A percentile compares a stretch with the other conserved stretches of the same genome.
These are phyloP conservation scores for Botryotinia narcissicola DNA, from an alignment of 2,329 filamentous ascomycete species.

Conservation along the genomic window DNA sequence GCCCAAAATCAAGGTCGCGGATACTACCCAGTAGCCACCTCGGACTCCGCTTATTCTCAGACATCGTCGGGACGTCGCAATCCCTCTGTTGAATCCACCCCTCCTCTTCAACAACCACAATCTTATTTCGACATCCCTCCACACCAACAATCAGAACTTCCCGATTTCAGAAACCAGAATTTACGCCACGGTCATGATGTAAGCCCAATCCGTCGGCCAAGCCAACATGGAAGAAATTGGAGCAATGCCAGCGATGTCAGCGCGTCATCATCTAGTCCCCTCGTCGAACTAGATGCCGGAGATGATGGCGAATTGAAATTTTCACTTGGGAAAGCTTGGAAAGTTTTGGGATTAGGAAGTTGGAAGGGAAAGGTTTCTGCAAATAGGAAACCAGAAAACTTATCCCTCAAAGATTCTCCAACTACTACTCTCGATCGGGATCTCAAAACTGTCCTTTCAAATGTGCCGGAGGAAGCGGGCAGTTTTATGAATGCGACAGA, in stretches of 20 bases:
- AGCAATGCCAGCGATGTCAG: conserved; percentile 19
- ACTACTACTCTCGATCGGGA: not conserved
- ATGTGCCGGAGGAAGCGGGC: conserved; percentile 12
- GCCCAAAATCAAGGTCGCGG: not conserved
- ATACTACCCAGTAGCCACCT: conserved; percentile 16
- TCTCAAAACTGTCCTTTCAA: not conserved
- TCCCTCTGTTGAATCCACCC: conserved; percentile 12
- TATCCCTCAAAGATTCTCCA: not conserved
- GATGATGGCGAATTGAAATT: conserved; percentile 14
- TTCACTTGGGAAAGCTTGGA: conserved; percentile 12
- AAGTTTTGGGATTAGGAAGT: conserved; percentile 1
- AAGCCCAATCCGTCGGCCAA: conserved; percentile 2
- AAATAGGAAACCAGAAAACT: not conserved
- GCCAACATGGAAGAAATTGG: conserved; percentile 20
- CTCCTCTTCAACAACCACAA: conserved; percentile 6
- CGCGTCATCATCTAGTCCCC: conserved; percentile 2
- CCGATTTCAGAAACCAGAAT: conserved; percentile 16
- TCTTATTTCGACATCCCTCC: conserved; percentile 17
- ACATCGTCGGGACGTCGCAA: conserved; percentile 3
- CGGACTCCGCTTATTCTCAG: conserved; percentile 17
- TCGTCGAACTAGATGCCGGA: conserved; percentile 18
- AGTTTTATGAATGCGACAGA: not conserved
- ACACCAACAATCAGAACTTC: not conserved
- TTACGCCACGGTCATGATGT: conserved; percentile 11
- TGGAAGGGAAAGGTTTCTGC: conserved; percentile 7